phyloP scores from a whole-genome alignment of 306 rosid genomes.

The Gynostemma pentaphyllum region DNA sequence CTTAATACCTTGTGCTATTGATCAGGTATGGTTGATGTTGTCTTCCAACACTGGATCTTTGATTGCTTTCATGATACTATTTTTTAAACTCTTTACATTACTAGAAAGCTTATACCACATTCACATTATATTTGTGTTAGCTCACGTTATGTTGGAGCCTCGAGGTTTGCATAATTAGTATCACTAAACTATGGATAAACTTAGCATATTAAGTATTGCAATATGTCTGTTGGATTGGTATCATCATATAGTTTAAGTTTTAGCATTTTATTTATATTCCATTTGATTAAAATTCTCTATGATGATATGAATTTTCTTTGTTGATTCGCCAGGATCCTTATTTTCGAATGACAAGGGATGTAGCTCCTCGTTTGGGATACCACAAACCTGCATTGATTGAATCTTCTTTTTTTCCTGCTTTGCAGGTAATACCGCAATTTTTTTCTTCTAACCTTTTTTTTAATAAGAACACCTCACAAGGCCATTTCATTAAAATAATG shows the following conservation, averaged over 20 bases:
- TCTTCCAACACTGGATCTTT: background rate
- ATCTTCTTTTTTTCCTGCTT: conserved; percentile 78
- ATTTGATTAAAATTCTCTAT: background rate
- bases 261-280: background rate
- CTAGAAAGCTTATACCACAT: background rate
- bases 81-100: background rate
- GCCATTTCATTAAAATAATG: too few relatives aligned
- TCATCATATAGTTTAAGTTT: background rate
- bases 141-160: too few relatives aligned
- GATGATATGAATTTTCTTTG: conserved; percentile 9
- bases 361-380: conserved; percentile 76
- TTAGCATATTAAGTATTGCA: too few relatives aligned
- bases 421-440: conserved; percentile 46
- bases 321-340: conserved; percentile 69
- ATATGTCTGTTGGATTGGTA: background rate
- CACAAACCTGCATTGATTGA: conserved; percentile 88
- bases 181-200: too few relatives aligned
- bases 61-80: background rate
- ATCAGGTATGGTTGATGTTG: conserved; percentile 48
- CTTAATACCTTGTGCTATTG: conserved; percentile 92
- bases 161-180: too few relatives aligned
- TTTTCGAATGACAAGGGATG: conserved; percentile 95
- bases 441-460: conserved; percentile 8
- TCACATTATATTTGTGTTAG: too few relatives aligned
- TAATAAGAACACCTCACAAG: background rate